Evolutionary conservation across 495 filamentous ascomycete species (phyloP), one percentile per base, ranked within the genome.

Genomic region (Penicillium herquei): DNA sequence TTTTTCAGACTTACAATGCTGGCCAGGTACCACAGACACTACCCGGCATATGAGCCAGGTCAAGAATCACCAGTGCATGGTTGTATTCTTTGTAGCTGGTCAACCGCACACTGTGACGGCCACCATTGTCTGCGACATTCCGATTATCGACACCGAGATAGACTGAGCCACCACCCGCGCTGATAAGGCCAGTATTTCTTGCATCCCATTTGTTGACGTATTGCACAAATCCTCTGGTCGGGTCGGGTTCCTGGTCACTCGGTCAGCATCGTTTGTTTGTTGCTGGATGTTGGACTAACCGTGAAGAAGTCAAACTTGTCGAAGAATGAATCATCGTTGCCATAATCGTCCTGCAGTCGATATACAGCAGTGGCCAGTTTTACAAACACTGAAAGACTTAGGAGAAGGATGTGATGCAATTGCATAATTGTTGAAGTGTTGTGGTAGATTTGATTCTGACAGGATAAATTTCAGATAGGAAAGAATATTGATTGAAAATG

Each of bases 141-240:
- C 56, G 67, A 40, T 66, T 54, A 48, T 79, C 75, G 18, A 75
- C 72, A 42, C 76, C 73, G 39, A 78, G 71, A 53, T 78, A 75
- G 51, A 69, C 66, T 3, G 69, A 75, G 51, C 70, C 67, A 37
- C 73, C 64, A 12, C 65, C 58, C 52, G 74, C 79, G 33, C 75
- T 76, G 52, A 88, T 84, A 7, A 91, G 73, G 4, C 76, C 78
- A 16, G 68, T 59, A 13, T 58, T 53, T 49, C 78, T 74, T 39
- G 88, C 89, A 0, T 74, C 78, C 5, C 43, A 33, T 16, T 70
- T 71, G 57, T 80, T 68, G 35, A 82, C 75, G 64, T 87, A 92
- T 45, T 82, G 61, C 57, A 92, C 88, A 64, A 79, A 87, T 13
- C 87, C 89, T 50, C 84, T 64, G 5, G 88, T 91, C 12, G 87